phyloP scores from a whole-genome alignment of 805 yeast species.

The Helenozyma baotianmanensis region DNA sequence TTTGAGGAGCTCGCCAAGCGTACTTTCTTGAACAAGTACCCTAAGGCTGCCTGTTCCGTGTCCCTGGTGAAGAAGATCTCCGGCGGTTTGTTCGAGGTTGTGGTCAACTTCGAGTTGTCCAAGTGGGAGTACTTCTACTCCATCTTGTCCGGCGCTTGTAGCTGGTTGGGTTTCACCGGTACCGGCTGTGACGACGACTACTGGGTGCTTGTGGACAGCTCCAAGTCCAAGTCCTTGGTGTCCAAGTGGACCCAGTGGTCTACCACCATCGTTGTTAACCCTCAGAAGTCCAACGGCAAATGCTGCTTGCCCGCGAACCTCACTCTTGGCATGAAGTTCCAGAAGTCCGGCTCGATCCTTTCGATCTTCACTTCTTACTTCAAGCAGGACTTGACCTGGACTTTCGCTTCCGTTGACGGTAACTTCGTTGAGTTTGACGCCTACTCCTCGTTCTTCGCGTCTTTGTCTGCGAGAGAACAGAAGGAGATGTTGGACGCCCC shows the following conservation, averaged over 20 bases:
- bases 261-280: slow-evolving; percentile 4
- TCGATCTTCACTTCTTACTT: slow-evolving; percentile 2
- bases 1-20: neutral
- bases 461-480: slow-evolving; percentile 1
- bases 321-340: slow-evolving; percentile 3
- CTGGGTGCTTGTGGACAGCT: slow-evolving; percentile 1
- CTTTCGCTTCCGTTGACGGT: neutral
- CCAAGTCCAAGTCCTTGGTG: neutral
- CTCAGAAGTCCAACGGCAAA: slow-evolving; percentile 3
- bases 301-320: slow-evolving; percentile 6
- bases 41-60: slow-evolving; percentile 5
- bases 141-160: neutral
- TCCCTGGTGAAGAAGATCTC: slow-evolving; percentile 1
- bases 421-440: slow-evolving; percentile 1
- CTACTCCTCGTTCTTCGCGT: slow-evolving; percentile 1
- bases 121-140: slow-evolving; percentile 2
- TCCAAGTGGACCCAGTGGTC: slow-evolving; percentile 6
- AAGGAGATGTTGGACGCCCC: slow-evolving; percentile 1
- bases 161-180: slow-evolving; percentile 1
- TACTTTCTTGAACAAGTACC: neutral
- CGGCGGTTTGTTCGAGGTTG: slow-evolving; percentile 4
- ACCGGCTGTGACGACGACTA: slow-evolving; percentile 6
- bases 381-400: slow-evolving; percentile 2
- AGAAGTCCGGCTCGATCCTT: neutral
- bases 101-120: slow-evolving; percentile 6